Evolutionary conservation across 768 basidiomycete genomes (phyloP), one percentile per base, ranked within the genome.

Genomic region (Boletus tylopilopsis): DNA sequence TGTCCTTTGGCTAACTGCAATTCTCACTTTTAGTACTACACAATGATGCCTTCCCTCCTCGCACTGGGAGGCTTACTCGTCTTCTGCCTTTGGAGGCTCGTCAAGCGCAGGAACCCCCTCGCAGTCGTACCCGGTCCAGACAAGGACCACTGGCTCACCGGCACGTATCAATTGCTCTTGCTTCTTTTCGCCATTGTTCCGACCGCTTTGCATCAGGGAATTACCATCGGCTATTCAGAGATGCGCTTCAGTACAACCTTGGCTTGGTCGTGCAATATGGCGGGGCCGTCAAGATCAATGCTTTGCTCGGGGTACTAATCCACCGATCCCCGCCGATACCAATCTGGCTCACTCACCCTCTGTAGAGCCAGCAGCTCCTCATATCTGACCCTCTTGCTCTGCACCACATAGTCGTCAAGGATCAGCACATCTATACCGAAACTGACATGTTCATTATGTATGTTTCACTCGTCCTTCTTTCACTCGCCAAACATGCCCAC

Each of bases 321-420:
- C 2, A 8, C 41, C 8, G 2, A 2, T 36, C n/a, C 6, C 22
- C 25, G n/a, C 23, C 3, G 21, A 40, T 27, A 7, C 30, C 33
- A 8, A 25, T 12, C 5, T 27, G 6, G 15, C 54, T 50, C 42
- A 49, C 18, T 22, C 18, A 2, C 36, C 42, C 4, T 30, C 39
- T 59, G 23, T 43, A 58, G 62, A 57, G 42, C 22, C 51, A 61
- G 12, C 62, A 68, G 11, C 62, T 74, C 27, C 73, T 67, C 49
- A 50, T 73, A 30, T 67, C 64, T 7, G 73, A 73, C 33, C 73
- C 70, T 5, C 63, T 64, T 23, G 70, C 73, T 10, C 47, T 74
- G 6, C 61, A 72, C 50, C 61, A 71, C 43, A 64, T 73, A 24
- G 42, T 71, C 10, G 62, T 74, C 44, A 73, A 71, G 45, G 71